A percentile compares a stretch with the other conserved stretches of the same genome.
Conservation (phyloP, 1,139 yeast genomes). For the Suzukiozyma palmioleophila region DNA sequence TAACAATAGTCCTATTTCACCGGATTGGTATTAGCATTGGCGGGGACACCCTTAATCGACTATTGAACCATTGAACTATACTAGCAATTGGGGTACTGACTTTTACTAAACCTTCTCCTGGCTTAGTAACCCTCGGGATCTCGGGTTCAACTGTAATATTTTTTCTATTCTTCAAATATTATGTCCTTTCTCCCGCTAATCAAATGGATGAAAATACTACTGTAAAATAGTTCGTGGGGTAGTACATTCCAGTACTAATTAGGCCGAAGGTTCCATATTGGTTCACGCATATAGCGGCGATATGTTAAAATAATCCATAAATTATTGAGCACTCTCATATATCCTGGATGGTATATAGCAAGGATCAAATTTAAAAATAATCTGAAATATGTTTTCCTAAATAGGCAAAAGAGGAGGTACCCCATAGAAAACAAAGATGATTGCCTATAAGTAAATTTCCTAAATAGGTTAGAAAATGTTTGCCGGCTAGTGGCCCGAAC, state of each 20-base stretch:
- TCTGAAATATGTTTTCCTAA: conserved; percentile 11
- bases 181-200: too few species aligned
- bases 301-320: not conserved
- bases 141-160: too few species aligned
- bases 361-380: not conserved
- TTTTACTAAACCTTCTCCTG: too few species aligned
- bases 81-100: too few species aligned
- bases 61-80: too few species aligned
- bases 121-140: too few species aligned
- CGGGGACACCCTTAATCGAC: too few species aligned
- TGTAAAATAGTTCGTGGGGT: not conserved
- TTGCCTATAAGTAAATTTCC: conserved; percentile 1
- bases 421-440: conserved; percentile 11
- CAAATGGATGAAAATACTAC: too few species aligned
- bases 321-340: not conserved
- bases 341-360: not conserved
- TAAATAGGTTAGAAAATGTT: conserved; percentile 12
- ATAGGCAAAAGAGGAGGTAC: conserved; percentile 21
- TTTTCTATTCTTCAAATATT: too few species aligned
- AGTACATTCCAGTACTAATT: not conserved
- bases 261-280: not conserved
- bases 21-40: too few species aligned
- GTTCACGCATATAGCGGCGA: not conserved
- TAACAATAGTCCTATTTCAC: not conserved
- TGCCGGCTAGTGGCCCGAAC: conserved; percentile 18